Conservation (phyloP, 2,329 filamentous ascomycete species). For the Pseudogymnoascus sp. region DNA sequence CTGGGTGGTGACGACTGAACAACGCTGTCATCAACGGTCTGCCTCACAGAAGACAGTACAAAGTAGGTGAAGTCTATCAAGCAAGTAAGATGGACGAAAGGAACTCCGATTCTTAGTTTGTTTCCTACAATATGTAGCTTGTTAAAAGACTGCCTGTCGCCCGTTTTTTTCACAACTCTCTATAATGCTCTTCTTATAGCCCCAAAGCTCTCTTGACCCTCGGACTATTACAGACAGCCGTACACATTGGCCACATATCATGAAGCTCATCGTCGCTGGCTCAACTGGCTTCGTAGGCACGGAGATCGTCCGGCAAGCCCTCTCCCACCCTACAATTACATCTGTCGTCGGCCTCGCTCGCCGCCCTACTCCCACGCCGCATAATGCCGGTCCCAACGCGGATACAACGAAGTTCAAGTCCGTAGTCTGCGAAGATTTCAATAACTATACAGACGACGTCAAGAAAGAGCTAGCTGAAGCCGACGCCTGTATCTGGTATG, state of each 20-base stretch:
- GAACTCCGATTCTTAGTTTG: too few species aligned
- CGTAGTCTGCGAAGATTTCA: slow-evolving; percentile 25
- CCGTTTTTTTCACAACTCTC: not conserved
- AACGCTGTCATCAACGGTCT: not conserved
- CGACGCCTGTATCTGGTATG: slow-evolving; percentile 30
- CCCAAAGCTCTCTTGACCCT: not conserved
- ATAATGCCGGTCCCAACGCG: not conserved
- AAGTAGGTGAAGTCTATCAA: not conserved
- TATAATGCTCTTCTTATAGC: not conserved
- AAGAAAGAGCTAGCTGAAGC: slow-evolving; percentile 24
- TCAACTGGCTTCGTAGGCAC: too few species aligned
- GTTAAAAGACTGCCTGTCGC: not conserved
- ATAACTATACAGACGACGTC: slow-evolving; percentile 23
- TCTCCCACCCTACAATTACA: slow-evolving; percentile 21
- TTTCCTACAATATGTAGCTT: not conserved
- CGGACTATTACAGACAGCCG: not conserved
- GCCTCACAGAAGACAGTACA: not conserved
- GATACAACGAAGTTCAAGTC: slow-evolving; percentile 25
- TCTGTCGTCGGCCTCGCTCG: slow-evolving; percentile 24
- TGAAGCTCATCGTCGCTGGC: too few species aligned
- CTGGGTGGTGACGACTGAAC: not conserved
- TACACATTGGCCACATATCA: too few species aligned
- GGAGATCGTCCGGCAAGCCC: not conserved
- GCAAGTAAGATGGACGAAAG: too few species aligned
- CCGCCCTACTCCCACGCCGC: slow-evolving; percentile 12